phyloP scores from a whole-genome alignment of 2,329 filamentous ascomycete species.

The Eurotiales sp. region DNA sequence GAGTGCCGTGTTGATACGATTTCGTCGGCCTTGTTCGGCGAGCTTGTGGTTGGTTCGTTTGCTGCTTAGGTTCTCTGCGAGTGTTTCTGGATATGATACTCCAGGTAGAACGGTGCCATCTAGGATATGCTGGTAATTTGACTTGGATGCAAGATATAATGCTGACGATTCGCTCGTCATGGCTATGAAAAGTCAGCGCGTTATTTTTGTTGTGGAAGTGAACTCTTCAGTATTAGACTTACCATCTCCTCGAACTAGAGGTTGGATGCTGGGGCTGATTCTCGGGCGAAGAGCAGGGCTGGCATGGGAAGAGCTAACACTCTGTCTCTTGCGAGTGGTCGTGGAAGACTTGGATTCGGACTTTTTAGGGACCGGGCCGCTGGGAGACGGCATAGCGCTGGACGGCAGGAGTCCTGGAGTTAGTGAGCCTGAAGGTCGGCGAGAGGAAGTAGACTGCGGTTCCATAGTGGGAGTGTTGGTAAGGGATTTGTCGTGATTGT shows the following conservation, averaged over 20 bases:
- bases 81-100: constrained; percentile 81
- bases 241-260: constrained; percentile 70
- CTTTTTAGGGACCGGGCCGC: constrained; percentile 36
- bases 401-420: constrained; percentile 53
- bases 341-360: constrained; percentile 48
- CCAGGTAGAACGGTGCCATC: constrained; percentile 89
- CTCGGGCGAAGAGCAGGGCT: constrained; percentile 83
- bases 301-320: constrained; percentile 67
- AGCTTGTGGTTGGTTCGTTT: constrained; percentile 98
- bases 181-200: constrained; percentile 19
- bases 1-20: constrained; percentile 90
- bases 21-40: constrained; percentile 90
- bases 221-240: constrained; percentile 30
- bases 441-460: constrained; percentile 33
- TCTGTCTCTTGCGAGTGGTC: constrained; percentile 67
- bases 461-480: constrained; percentile 55
- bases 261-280: constrained; percentile 94
- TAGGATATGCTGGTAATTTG: constrained; percentile 95
- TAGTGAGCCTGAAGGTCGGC: constrained; percentile 31
- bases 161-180: constrained; percentile 58
- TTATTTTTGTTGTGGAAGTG: not conserved
- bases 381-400: constrained; percentile 52
- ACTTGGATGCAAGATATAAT: constrained; percentile 85
- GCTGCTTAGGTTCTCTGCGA: constrained; percentile 90
- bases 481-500: constrained; percentile 47